phyloP scores from a whole-genome alignment of 2,329 filamentous ascomycete species.

The Pseudogymnoascus sp. region DNA sequence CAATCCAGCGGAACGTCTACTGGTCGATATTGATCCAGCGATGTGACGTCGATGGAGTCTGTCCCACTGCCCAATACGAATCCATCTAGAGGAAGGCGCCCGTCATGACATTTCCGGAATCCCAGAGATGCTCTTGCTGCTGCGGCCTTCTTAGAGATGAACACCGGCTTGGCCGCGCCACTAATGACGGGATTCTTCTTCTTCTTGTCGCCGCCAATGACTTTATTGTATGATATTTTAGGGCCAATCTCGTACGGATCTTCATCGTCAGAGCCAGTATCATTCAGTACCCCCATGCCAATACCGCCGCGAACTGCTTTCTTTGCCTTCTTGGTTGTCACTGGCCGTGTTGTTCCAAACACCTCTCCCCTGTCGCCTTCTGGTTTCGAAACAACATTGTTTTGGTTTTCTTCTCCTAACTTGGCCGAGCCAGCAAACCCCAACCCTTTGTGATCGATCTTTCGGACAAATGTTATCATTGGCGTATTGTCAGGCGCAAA shows the following conservation, averaged over 20 bases:
- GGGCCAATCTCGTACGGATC: constrained; percentile 90
- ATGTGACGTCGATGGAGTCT: constrained; percentile 37
- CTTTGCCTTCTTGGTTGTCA: constrained; percentile 41
- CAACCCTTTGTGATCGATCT: constrained; percentile 62
- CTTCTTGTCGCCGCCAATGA: constrained; percentile 73
- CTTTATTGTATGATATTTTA: constrained; percentile 75
- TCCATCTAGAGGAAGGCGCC: constrained; percentile 67
- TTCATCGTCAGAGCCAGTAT: constrained; percentile 90
- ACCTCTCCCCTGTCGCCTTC: constrained; percentile 34
- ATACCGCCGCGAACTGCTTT: constrained; percentile 56
- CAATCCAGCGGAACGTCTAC: constrained; percentile 65
- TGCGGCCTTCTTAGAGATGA: constrained; percentile 59
- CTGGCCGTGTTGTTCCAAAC: constrained; percentile 15
- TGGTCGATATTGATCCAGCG: constrained; percentile 45
- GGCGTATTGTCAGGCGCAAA: constrained; percentile 78
- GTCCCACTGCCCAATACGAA: constrained; percentile 60
- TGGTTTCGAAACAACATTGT: constrained; percentile 15
- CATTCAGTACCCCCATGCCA: constrained; percentile 82
- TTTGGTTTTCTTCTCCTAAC: constrained; percentile 31
- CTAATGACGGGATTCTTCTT: constrained; percentile 57
- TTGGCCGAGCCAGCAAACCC: constrained; percentile 55
- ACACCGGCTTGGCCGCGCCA: constrained; percentile 62
- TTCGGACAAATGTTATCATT: constrained; percentile 58
- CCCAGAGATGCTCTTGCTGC: constrained; percentile 34
- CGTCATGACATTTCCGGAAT: constrained; percentile 71